Evolutionary conservation across 371 early-diverging fungal species (phyloP), one percentile per base, ranked within the genome.

Genomic region (Mortierella sp.): DNA sequence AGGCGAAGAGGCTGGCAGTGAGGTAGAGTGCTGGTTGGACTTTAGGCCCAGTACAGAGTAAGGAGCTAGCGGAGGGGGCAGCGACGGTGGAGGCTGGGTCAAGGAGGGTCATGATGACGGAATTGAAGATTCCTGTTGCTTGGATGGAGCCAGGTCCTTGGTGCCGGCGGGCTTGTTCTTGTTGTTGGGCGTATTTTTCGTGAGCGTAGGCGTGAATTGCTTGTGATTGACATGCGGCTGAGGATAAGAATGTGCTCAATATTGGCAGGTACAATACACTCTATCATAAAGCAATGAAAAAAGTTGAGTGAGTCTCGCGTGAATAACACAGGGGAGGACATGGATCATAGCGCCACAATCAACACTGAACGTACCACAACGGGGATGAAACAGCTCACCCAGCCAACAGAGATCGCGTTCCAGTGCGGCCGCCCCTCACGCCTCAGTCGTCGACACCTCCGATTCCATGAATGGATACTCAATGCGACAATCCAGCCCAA

Each of bases 361-460:
- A 55, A 72, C 72, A 34, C 0, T 1, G 47, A 10, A 31, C 26
- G 79, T 90, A 92, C 93, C 77, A 91, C 91, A 6, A 93, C 90
- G 21, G 92, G 92, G 31, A 91, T 91, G 73, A 90, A 93, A 88
- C 91, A 93, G 71, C 90, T 88, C 6, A 91, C 90, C 93, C 93
- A 92, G n/a, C 92, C 81, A 10, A 81, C 58, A 26, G 81, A 79
- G 26, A 84, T 74, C 0, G 81, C 71, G 14, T 73, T 55, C 74
- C 79, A 76, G 16, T 84, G 76, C 19, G 79, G 42, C 5, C 65
- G 75, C 11, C 81, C 85, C 26, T 78, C 81, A 6, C 81, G 71
- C 16, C 79, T 58, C 34, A 81, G 45, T 21, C 81, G 77, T 3
- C 85, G 73, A 38, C 85, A 79, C 19, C 81, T 65, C 13, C 85